Conservation (phyloP, 202 grass and related monocot genomes). For the Setaria viridis region DNA sequence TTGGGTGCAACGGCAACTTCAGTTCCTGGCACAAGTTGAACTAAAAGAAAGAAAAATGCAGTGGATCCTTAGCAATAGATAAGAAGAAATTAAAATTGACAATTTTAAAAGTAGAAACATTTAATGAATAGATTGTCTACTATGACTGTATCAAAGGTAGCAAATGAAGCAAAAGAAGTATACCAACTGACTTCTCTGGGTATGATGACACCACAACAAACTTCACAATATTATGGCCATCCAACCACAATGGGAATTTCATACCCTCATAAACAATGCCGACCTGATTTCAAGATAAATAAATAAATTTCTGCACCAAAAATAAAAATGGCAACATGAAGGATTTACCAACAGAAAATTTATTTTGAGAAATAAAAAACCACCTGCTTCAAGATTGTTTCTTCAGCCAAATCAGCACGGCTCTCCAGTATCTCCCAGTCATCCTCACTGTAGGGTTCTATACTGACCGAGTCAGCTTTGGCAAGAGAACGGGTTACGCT, state of each 20-base stretch:
- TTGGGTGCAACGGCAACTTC: conserved; percentile 92
- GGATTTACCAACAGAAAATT: no score
- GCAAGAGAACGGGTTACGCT: conserved; percentile 67
- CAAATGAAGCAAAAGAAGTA: conserved; percentile 34
- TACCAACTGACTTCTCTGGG: conserved; percentile 86
- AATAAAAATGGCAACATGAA: not conserved
- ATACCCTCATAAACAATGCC: conserved; percentile 88
- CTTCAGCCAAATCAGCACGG: conserved; percentile 85
- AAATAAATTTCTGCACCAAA: not conserved
- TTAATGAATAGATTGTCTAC: conserved; percentile 14
- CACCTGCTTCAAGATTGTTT: conserved; percentile 90
- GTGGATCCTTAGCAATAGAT: conserved; percentile 32
- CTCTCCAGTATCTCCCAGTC: conserved; percentile 98
- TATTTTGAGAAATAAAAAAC: not conserved
- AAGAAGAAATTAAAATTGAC: not conserved
- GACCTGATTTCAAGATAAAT: conserved; percentile 65
- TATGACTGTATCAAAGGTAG: conserved; percentile 34
- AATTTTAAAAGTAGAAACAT: not conserved
- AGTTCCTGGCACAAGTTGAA: conserved; percentile 94
- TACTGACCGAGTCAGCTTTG: conserved; percentile 73
- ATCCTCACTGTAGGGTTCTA: conserved; percentile 87
- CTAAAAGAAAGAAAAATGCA: conserved; percentile 57
- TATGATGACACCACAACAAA: conserved; percentile 76
- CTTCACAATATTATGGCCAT: conserved; percentile 89
- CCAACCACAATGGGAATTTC: conserved; percentile 96